These are phyloP conservation scores for Albugo laibachii DNA, from an alignment of 352 stramenopile species.

Conservation along the genomic window DNA sequence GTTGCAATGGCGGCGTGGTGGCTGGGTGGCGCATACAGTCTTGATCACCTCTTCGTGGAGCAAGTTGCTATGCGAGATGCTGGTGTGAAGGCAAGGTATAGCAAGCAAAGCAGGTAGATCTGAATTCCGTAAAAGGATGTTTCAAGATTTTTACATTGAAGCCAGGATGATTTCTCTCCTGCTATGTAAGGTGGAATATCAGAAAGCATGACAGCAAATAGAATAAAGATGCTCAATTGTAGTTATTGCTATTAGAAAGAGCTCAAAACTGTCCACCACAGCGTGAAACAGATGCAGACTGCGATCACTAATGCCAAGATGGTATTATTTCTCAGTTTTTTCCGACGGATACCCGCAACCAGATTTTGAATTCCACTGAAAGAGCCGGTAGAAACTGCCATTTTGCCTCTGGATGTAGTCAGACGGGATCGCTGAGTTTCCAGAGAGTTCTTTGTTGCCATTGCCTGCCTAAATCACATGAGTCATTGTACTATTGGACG, in stretches of 20 bases:
- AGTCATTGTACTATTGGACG: neutral
- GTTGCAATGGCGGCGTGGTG: too few relatives aligned
- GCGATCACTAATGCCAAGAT: slow-evolving; percentile 93
- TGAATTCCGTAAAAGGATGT: too few relatives aligned
- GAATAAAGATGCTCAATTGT: too few relatives aligned
- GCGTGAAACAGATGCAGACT: slow-evolving; percentile 89
- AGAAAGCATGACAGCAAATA: too few relatives aligned
- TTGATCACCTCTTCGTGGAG: too few relatives aligned
- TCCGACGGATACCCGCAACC: slow-evolving; percentile 91
- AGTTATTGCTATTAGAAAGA: slow-evolving; percentile 19
- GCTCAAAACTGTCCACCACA: slow-evolving; percentile 86
- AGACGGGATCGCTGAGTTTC: slow-evolving; percentile 81
- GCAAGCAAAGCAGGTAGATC: too few relatives aligned
- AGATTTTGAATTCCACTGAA: slow-evolving; percentile 91
- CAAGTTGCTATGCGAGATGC: too few relatives aligned
- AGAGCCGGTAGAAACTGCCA: slow-evolving; percentile 73
- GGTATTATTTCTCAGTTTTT: slow-evolving; percentile 93
- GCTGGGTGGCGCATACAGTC: too few relatives aligned
- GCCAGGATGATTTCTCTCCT: too few relatives aligned
- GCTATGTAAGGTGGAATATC: too few relatives aligned
- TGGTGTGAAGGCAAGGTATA: too few relatives aligned
- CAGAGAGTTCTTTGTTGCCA: slow-evolving; percentile 75
- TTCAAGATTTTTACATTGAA: too few relatives aligned
- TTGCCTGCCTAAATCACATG: slow-evolving; percentile 32
- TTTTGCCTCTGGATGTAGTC: slow-evolving; percentile 59